A percentile compares a stretch with the other conserved stretches of the same genome.
Evolutionary conservation across 2,329 filamentous ascomycete species (phyloP).

Genomic region (Cordyceps pruinosa): DNA sequence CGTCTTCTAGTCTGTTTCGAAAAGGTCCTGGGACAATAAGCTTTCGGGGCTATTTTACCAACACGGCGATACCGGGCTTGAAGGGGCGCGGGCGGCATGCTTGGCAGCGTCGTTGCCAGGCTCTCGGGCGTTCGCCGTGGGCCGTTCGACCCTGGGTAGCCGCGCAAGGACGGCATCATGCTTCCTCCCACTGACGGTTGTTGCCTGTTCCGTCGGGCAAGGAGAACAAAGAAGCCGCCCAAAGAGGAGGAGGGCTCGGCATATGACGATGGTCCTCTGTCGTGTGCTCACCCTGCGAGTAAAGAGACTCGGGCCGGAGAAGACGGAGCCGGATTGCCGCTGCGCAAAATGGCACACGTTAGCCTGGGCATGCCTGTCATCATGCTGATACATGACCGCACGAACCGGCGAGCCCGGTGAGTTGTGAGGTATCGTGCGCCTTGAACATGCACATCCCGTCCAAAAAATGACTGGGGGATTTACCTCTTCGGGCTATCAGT

Average conservation of each 20-base stretch:
- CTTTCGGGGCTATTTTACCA: not conserved
- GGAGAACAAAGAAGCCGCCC: not conserved
- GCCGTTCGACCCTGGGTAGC: not conserved
- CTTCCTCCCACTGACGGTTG: not conserved
- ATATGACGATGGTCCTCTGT: no score
- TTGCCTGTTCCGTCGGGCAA: not conserved
- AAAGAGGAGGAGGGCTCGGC: not conserved
- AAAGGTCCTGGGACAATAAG: constrained; percentile 8
- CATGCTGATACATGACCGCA: no score
- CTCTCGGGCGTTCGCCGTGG: not conserved
- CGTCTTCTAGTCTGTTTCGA: constrained; percentile 4
- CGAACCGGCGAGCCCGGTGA: no score
- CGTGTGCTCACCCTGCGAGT: not conserved
- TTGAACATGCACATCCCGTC: not conserved
- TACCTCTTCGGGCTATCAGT: not conserved
- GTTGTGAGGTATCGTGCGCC: not conserved
- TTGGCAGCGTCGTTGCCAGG: not conserved
- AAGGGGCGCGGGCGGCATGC: not conserved
- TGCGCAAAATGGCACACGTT: no score
- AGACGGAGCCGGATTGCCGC: not conserved
- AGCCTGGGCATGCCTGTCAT: no score
- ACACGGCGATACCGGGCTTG: not conserved
- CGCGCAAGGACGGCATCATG: not conserved
- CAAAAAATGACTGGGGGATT: not conserved
- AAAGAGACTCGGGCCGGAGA: not conserved